Evolutionary conservation across 257 asterid genomes (phyloP), one percentile per base, ranked within the genome.

Genomic region (Forsythia suspensa): DNA sequence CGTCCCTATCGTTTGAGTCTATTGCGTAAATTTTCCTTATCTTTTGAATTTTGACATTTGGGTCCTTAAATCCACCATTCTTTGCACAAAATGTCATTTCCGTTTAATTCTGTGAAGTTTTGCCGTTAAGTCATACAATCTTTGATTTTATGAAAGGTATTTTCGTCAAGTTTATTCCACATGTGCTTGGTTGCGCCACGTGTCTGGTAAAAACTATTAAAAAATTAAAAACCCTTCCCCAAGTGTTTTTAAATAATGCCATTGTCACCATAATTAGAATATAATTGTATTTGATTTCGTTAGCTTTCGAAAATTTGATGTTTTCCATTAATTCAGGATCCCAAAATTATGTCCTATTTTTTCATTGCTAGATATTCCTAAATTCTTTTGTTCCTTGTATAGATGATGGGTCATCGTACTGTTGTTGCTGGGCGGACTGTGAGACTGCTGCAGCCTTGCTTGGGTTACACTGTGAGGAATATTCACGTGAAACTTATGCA

Each of bases 361-460:
- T 57, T n/a, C 11, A 7, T 57, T 57, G 29, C 3, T 16, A 5
- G 9, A 57, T 16, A 57, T 20, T n/a, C 67, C 13, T 59, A 8
- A 59, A 6, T 59, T 63, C 39, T 63, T 63, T 39, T 61, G 38
- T 76, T 83, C 69, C 73, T 65, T 80, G 44, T 81, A 73, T 65
- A 91, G 99, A 93, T 86, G 94, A 92, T 52, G 99, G 97, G 34
- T 89, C 98, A 71, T 82, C 92, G 73, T 79, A 84, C 13, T 91
- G 93, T 81, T 93, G 97, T 80, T 89, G 97, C 84, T 95, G 98
- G 99, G 88, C 87, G 6, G 86, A 90, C 80, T 73, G 86, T 15
- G 90, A 90, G 69, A 84, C 43, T 20, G 94, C 97, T 85, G 94
- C 88, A 43, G 77, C 87, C 59, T 81, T 95, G 77, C 96, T 95